These are phyloP conservation scores for Sordariomycetes sp. DNA, from an alignment of 2,329 filamentous ascomycete species.

Conservation along the genomic window DNA sequence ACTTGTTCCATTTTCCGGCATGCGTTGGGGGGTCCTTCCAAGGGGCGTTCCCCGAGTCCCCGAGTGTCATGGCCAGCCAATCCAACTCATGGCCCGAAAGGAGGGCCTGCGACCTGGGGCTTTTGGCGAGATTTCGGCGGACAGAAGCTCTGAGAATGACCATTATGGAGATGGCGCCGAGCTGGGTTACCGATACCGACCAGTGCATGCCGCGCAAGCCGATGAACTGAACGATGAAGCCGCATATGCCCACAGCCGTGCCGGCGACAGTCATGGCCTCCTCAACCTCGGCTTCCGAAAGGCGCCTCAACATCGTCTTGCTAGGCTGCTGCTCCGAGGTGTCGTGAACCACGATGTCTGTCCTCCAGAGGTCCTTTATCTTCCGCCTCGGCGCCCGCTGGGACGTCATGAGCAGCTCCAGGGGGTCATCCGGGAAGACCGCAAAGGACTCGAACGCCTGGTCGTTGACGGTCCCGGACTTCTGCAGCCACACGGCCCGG, in stretches of 20 bases:
- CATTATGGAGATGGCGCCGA: not conserved
- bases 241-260: constrained; percentile 10
- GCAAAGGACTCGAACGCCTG: constrained; percentile 17
- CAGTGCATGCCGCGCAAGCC: not conserved
- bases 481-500: constrained; percentile 18
- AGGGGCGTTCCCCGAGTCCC: not conserved
- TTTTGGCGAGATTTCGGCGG: not conserved
- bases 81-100: not conserved
- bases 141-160: not conserved
- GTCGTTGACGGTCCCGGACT: constrained; percentile 13
- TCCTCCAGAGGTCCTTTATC: not conserved
- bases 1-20: not conserved
- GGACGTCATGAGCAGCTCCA: not conserved
- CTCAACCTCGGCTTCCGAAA: not conserved
- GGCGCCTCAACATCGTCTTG: not conserved
- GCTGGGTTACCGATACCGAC: not conserved
- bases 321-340: not conserved
- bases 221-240: constrained; percentile 17
- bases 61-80: not conserved
- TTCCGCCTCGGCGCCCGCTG: not conserved
- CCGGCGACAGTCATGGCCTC: constrained; percentile 1
- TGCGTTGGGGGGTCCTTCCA: not conserved
- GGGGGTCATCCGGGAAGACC: constrained; percentile 7
- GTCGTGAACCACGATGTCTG: not conserved
- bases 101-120: not conserved